A percentile compares a stretch with the other conserved stretches of the same genome.
Evolutionary conservation across 1,284 basidiomycete genomes (phyloP).

Genomic region (Irpex sp.): DNA sequence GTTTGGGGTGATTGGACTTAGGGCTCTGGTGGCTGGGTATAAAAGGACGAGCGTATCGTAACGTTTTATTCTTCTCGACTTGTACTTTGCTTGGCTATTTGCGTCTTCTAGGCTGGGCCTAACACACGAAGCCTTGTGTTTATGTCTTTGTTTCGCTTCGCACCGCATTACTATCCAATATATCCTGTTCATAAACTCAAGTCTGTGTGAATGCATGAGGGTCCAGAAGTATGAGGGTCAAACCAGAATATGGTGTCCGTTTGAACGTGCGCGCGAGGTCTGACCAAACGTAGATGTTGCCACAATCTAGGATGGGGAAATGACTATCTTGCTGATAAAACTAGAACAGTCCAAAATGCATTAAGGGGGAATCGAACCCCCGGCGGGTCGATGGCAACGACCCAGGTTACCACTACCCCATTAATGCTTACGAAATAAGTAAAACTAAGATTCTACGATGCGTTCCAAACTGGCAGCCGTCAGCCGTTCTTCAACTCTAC

Average conservation of each 20-base stretch:
- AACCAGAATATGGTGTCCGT: no score
- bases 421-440: conserved; percentile 27
- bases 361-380: conserved; percentile 73
- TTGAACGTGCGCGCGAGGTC: no score
- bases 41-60: conserved; percentile 2
- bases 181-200: not conserved
- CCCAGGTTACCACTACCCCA: conserved; percentile 51
- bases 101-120: conserved; percentile 19
- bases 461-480: no score
- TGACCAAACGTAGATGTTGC: no score
- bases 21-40: not conserved
- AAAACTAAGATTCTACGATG: no score
- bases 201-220: no score
- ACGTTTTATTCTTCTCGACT: conserved; percentile 3
- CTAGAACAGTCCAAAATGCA: conserved; percentile 34
- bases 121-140: conserved; percentile 16
- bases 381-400: conserved; percentile 60
- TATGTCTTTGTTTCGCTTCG: conserved; percentile 17
- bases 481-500: no score
- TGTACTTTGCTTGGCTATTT: conserved; percentile 12
- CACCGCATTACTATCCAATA: conserved; percentile 9
- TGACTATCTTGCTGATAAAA: no score
- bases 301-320: no score
- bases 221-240: no score
- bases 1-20: not conserved